These are phyloP conservation scores for Hordeum marinum DNA, from an alignment of 176 grass and related monocot genomes.

Conservation along the genomic window DNA sequence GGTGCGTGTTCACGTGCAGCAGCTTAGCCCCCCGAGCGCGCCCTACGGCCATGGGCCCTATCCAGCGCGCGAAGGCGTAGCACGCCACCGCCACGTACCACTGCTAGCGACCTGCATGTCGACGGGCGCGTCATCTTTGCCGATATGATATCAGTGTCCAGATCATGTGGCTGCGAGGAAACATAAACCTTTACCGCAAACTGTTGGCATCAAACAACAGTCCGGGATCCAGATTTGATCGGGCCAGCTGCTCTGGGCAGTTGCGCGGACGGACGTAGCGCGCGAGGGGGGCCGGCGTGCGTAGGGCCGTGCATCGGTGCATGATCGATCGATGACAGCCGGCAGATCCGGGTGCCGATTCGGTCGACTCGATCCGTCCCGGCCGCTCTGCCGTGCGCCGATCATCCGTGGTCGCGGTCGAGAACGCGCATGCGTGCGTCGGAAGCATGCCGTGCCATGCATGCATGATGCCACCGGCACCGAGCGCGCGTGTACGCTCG, in stretches of 20 bases:
- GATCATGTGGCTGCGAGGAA: not conserved
- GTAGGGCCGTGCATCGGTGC: not conserved
- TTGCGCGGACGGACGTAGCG: not conserved
- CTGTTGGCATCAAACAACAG: not conserved
- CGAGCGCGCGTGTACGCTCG: not conserved
- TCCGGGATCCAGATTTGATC: not conserved
- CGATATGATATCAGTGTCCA: not conserved
- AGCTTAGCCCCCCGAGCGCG: not conserved
- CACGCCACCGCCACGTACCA: not conserved
- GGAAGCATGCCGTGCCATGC: not conserved
- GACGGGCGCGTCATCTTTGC: not conserved
- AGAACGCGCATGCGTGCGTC: not conserved
- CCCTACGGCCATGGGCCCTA: not conserved
- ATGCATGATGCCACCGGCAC: not conserved
- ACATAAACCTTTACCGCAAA: not conserved
- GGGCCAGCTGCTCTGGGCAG: no score
- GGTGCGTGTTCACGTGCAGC: constrained; percentile 22
- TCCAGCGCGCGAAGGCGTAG: not conserved
- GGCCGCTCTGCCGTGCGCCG: not conserved
- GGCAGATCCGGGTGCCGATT: not conserved
- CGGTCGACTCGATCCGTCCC: not conserved
- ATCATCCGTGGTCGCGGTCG: not conserved
- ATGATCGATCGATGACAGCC: not conserved
- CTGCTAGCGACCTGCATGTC: not conserved
- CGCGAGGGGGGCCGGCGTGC: no score